Percentiles rank a stretch among this genome's conserved stretches.
phyloP scores from a whole-genome alignment of 2,329 filamentous ascomycete genomes.

The Calonectria pseudoturangicola region DNA sequence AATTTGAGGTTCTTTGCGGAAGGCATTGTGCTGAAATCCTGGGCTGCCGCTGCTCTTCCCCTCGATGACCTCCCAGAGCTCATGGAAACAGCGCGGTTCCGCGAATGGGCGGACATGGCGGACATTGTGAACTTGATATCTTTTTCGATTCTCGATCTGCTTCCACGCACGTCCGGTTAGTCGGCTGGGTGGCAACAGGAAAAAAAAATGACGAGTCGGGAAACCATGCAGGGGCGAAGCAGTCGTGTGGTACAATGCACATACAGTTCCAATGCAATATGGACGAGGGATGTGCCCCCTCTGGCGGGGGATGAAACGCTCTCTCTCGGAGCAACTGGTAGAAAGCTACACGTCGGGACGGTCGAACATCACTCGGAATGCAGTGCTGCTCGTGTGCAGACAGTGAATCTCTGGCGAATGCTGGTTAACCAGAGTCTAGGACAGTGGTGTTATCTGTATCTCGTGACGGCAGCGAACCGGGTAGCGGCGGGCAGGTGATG shows the following conservation, averaged over 20 bases:
- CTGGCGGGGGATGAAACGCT: slow-evolving; percentile 50
- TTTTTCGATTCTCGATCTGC: slow-evolving; percentile 52
- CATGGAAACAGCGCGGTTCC: slow-evolving; percentile 76
- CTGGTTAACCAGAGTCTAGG: slow-evolving; percentile 47
- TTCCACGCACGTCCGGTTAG: slow-evolving; percentile 46
- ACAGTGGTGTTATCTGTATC: slow-evolving; percentile 42
- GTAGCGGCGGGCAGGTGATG: slow-evolving; percentile 49
- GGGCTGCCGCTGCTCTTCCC: slow-evolving; percentile 63
- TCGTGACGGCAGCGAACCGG: slow-evolving; percentile 47
- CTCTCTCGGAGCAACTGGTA: slow-evolving; percentile 53
- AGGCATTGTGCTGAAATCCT: slow-evolving; percentile 72
- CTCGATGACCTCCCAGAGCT: slow-evolving; percentile 74
- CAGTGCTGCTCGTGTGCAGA: slow-evolving; percentile 58
- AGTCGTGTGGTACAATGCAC: slow-evolving; percentile 62
- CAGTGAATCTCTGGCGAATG: slow-evolving; percentile 48
- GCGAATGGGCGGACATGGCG: slow-evolving; percentile 69
- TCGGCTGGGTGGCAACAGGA: slow-evolving; percentile 50
- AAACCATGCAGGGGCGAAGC: slow-evolving; percentile 51
- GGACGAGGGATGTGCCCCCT: slow-evolving; percentile 55
- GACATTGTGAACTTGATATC: slow-evolving; percentile 73
- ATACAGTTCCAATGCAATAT: slow-evolving; percentile 63
- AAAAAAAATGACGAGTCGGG: slow-evolving; percentile 41
- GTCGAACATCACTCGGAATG: slow-evolving; percentile 63
- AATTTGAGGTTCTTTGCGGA: slow-evolving; percentile 70
- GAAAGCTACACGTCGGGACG: slow-evolving; percentile 59